These are phyloP conservation scores for Meira miltonrushii DNA, from an alignment of 1,284 basidiomycete species.

Conservation along the genomic window DNA sequence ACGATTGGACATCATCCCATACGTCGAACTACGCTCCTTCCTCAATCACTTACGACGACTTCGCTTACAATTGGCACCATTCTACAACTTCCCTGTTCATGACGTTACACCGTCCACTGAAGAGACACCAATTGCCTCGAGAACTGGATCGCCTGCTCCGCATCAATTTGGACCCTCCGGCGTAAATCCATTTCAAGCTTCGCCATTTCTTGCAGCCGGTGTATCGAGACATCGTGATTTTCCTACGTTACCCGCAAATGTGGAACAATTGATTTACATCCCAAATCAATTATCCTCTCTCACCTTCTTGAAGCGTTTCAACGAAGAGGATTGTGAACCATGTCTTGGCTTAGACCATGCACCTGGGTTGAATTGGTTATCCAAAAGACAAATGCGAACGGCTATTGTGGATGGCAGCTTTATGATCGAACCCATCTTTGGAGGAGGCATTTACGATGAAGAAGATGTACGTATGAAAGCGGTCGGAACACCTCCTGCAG, in stretches of 20 bases:
- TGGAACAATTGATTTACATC: constrained; percentile 42
- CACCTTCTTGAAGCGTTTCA: constrained; percentile 75
- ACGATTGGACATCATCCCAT: constrained; percentile 59
- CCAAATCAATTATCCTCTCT: constrained; percentile 57
- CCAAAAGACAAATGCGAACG: constrained; percentile 73
- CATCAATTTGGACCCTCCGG: not conserved
- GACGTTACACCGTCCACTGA: constrained; percentile 6
- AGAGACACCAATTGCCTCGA: constrained; percentile 6
- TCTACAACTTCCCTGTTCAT: constrained; percentile 32
- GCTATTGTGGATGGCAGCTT: constrained; percentile 85
- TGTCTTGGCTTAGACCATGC: constrained; percentile 88
- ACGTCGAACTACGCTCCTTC: constrained; percentile 78
- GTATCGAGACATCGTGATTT: constrained; percentile 67
- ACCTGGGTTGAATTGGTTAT: constrained; percentile 87
- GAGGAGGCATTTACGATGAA: constrained; percentile 50
- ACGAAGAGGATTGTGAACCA: constrained; percentile 87
- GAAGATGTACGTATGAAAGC: constrained; percentile 33
- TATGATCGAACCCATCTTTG: constrained; percentile 75
- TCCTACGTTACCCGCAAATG: constrained; percentile 54
- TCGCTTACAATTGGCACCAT: constrained; percentile 55
- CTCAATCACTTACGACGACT: constrained; percentile 72
- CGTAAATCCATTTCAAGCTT: not conserved
- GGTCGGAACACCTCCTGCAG: constrained; percentile 36
- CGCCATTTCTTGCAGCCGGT: constrained; percentile 51
- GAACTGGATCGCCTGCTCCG: constrained; percentile 1